Conservation (phyloP, 805 yeast species). For the Schizosaccharomyces osmophilus region DNA sequence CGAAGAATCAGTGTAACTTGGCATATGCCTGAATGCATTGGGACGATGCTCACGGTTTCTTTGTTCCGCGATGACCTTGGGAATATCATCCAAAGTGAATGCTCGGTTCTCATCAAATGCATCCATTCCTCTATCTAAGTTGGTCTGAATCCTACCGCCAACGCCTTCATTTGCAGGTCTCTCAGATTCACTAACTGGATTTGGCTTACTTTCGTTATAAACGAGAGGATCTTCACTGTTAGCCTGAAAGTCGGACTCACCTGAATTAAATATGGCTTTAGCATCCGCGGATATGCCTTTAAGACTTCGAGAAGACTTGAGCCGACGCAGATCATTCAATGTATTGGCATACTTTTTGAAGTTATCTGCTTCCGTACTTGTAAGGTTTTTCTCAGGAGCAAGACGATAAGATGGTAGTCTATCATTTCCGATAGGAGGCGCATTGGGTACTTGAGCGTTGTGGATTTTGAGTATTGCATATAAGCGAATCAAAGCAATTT, state of each 20-base stretch:
- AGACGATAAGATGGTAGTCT: too few species aligned
- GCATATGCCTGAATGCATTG: constrained; percentile 66
- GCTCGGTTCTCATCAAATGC: not conserved
- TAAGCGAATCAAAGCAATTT: constrained; percentile 39
- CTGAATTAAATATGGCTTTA: not conserved
- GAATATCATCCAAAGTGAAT: constrained; percentile 82
- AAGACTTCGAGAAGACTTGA: constrained; percentile 23
- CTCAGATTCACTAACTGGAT: too few species aligned
- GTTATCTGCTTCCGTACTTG: not conserved
- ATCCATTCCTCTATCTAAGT: not conserved
- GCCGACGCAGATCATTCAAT: constrained; percentile 47
- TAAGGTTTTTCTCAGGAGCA: not conserved
- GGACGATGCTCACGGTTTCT: constrained; percentile 86
- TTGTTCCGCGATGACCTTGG: constrained; percentile 88
- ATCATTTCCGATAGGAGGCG: not conserved
- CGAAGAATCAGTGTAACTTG: not conserved
- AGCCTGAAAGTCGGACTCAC: not conserved
- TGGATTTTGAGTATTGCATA: not conserved
- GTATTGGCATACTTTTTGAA: not conserved
- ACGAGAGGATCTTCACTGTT: too few species aligned
- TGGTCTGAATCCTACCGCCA: too few species aligned
- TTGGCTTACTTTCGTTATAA: too few species aligned
- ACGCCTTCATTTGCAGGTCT: not conserved
- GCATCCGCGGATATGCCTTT: not conserved
- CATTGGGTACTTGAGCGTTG: not conserved